Evolutionary conservation across 2,329 filamentous ascomycete genomes (phyloP).

Genomic region (Cordyceps militaris): DNA sequence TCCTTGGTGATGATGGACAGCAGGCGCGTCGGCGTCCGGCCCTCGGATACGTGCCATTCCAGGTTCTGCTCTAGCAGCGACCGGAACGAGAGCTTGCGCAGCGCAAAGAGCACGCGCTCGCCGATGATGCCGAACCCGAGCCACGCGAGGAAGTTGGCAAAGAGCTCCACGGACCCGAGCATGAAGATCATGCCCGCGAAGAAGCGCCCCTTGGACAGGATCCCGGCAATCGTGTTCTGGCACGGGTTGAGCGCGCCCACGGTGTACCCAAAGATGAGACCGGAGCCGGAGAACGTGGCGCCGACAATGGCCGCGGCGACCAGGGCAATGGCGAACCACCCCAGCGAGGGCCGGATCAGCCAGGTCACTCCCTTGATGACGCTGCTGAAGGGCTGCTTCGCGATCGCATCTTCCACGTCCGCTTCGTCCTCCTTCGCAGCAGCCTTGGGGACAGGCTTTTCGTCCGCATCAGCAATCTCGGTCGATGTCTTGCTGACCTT

Average conservation of each 20-base stretch:
- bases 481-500: background rate
- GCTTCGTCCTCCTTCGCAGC: background rate
- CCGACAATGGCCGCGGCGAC: constrained; percentile 47
- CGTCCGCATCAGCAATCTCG: background rate
- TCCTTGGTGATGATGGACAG: constrained; percentile 50
- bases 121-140: constrained; percentile 48
- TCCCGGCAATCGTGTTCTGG: constrained; percentile 36
- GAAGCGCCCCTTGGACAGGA: constrained; percentile 43
- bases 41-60: constrained; percentile 50
- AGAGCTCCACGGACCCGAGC: constrained; percentile 51
- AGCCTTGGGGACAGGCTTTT: background rate
- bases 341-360: constrained; percentile 28
- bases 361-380: constrained; percentile 16
- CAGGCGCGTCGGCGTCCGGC: constrained; percentile 36
- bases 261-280: constrained; percentile 54
- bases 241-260: constrained; percentile 51
- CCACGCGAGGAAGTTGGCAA: constrained; percentile 52
- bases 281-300: constrained; percentile 49
- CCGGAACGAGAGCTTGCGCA: constrained; percentile 49
- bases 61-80: constrained; percentile 51
- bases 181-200: constrained; percentile 55
- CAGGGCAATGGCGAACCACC: constrained; percentile 38
- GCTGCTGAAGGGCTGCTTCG: constrained; percentile 16
- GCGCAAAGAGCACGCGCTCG: constrained; percentile 49
- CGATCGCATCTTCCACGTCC: background rate